A percentile compares a stretch with the other conserved stretches of the same genome.
Evolutionary conservation across 2,329 filamentous ascomycete genomes (phyloP).

Genomic region (Diaporthe ilicicola): DNA sequence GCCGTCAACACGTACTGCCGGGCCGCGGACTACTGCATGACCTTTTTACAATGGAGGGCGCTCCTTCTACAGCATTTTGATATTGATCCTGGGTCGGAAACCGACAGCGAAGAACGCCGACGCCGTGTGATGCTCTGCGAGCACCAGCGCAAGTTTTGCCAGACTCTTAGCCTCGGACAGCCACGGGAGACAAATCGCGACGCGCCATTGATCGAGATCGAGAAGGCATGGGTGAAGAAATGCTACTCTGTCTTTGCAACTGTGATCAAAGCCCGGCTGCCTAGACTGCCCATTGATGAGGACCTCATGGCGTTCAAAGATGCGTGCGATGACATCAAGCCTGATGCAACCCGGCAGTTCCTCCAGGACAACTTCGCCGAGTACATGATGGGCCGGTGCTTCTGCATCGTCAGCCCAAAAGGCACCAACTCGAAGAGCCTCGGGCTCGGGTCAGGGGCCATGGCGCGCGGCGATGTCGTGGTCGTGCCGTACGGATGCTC

Average conservation of each 20-base stretch:
- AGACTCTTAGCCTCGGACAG: constrained; percentile 1
- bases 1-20: not conserved
- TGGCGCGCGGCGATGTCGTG: constrained; percentile 3
- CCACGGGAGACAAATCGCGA: not conserved
- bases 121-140: not conserved
- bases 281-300: not conserved
- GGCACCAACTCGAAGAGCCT: not conserved
- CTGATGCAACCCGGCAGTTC: not conserved
- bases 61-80: not conserved
- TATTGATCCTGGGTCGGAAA: not conserved
- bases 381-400: constrained; percentile 16
- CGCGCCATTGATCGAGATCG: not conserved
- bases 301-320: not conserved
- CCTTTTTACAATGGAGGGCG: not conserved
- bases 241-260: not conserved
- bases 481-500: not conserved
- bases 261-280: not conserved
- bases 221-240: not conserved
- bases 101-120: not conserved
- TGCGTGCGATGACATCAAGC: not conserved
- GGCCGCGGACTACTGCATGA: constrained; percentile 1
- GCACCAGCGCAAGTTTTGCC: constrained; percentile 3
- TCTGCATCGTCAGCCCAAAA: not conserved
- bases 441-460: constrained; percentile 3
- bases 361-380: constrained; percentile 4